Base-by-base conservation (phyloP, 1,284 basidiomycete species). In the Ustilago nuda region DNA sequence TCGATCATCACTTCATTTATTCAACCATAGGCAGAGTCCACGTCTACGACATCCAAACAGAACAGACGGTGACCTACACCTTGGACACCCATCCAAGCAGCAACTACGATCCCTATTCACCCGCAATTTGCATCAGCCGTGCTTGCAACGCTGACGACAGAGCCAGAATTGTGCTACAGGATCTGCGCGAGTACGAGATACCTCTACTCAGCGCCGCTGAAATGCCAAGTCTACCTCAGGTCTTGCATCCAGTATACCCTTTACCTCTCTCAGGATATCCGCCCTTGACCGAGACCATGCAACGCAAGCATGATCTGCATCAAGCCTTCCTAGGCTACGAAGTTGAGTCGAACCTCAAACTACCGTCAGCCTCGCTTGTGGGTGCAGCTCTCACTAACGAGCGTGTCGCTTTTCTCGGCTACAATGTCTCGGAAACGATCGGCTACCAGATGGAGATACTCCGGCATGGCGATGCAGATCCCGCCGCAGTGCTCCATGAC, bases 371-470 rank as follows among this genome's bases (percentile, higher is more conserved):
- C 7, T 52, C 41, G 11, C 50, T 71, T 12, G 46, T 71, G 2
- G 72, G 72, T 13, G 63, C 54, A 6, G 36, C 67, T 17, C 65
- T 53, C 13, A 76, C 64, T 1, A 61, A 76, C 48, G 58, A 76
- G 30, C 56, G 61, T 6, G 41, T 68, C 46, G 73, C 68, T 11
- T 76, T 69, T 23, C 51, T 76, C 9, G 73, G 73, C 32, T 76
- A 54, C 61, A 65, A 71, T 33, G 61, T 64, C n/a, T 68, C 68
- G 1, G 68, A 71, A 32, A 67, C 43, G 9, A 19, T 63, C 33
- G 51, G 57, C 12, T 76, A 67, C 41, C 68, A 67, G 27, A 23
- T 76, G 32, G 61, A 70, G 19, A 15, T 75, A 15, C 11, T 55
- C 4, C 45, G 46, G 2, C 12, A 32, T 8, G 17, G 35, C 30